These are phyloP conservation scores for Diplodia scrobiculata DNA, from an alignment of 2,329 filamentous ascomycete species.

Conservation along the genomic window DNA sequence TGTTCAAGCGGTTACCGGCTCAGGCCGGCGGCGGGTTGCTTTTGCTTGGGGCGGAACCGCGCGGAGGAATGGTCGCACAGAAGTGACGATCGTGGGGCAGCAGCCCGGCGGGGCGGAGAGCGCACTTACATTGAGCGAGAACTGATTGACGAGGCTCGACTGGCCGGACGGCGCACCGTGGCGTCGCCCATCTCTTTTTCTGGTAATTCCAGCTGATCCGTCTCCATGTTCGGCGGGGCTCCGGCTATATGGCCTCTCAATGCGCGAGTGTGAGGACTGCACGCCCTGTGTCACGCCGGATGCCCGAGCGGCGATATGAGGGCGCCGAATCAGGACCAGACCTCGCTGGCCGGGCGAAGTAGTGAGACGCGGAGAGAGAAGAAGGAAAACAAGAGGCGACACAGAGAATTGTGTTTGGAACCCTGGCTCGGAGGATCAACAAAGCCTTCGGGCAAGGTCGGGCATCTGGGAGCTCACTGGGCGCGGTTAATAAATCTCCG, in stretches of 20 bases:
- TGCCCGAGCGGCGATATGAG: not conserved
- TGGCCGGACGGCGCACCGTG: slow-evolving; percentile 13
- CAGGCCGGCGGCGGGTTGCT: not conserved
- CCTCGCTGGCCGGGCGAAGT: not conserved
- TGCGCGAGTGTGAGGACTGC: not conserved
- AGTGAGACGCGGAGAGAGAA: no score
- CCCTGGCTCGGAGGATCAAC: slow-evolving; percentile 12
- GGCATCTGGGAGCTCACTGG: slow-evolving; percentile 2
- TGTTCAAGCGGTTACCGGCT: not conserved
- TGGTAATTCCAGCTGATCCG: slow-evolving; percentile 9
- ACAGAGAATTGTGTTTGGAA: not conserved
- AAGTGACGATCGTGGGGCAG: not conserved
- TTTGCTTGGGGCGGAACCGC: not conserved
- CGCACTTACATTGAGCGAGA: slow-evolving; percentile 23
- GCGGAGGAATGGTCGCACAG: slow-evolving; percentile 10
- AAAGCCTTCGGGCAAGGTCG: not conserved
- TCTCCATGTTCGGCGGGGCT: not conserved
- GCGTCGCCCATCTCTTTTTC: slow-evolving; percentile 17
- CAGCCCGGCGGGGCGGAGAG: slow-evolving; percentile 6
- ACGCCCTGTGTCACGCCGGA: slow-evolving; percentile 20
- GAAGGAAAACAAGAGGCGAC: no score
- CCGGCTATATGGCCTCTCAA: slow-evolving; percentile 7
- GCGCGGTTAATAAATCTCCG: not conserved
- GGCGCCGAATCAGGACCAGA: not conserved
- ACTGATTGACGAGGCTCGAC: slow-evolving; percentile 19